These are phyloP conservation scores for Theobroma grandiflorum DNA, from an alignment of 441 rosid genomes.

Conservation along the genomic window DNA sequence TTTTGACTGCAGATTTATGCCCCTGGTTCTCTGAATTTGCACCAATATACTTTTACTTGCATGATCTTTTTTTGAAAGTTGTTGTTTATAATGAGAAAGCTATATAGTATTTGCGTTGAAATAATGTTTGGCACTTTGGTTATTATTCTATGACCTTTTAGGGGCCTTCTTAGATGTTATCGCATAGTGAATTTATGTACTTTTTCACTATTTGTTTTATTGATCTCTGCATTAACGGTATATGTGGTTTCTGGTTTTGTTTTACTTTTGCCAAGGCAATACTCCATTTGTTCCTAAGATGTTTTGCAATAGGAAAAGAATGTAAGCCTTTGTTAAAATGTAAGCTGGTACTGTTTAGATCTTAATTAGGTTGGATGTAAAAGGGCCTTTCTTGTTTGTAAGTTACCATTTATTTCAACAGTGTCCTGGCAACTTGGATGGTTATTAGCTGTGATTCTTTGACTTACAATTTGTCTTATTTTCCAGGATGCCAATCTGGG, in stretches of 20 bases:
- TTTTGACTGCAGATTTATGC: background rate
- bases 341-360: conserved; percentile 20
- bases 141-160: background rate
- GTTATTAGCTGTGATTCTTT: conserved; percentile 7
- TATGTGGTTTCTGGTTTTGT: conserved; percentile 13
- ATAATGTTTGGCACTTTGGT: conserved; percentile 14
- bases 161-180: conserved; percentile 13
- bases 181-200: background rate
- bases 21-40: conserved; percentile 9
- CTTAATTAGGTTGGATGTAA: background rate
- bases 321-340: conserved; percentile 20
- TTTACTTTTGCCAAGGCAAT: background rate
- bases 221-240: background rate
- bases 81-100: conserved; percentile 1
- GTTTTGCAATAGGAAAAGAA: conserved; percentile 1
- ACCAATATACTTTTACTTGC: background rate
- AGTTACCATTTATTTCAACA: background rate
- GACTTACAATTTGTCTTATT: conserved; percentile 15
- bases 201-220: background rate
- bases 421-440: conserved; percentile 11
- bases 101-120: conserved; percentile 17
- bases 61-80: conserved; percentile 12
- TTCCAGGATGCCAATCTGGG: conserved; percentile 52
- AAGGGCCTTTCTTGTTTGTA: background rate
- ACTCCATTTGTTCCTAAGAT: background rate